Base-by-base conservation (phyloP, 164 flowering plant genomes). In the Cinnamomum micranthum region DNA sequence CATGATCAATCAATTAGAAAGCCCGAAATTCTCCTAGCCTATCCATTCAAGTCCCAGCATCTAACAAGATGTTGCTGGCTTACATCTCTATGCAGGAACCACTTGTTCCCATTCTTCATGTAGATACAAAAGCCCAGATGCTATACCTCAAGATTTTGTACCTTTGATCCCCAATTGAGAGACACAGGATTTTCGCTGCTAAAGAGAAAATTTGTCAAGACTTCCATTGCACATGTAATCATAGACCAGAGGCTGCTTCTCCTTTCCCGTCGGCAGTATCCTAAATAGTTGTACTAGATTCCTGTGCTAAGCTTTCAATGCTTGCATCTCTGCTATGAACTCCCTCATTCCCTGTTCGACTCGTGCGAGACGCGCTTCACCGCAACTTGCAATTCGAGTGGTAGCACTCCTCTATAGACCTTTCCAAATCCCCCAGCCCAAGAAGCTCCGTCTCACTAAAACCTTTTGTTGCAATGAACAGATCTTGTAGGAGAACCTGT, bases 141-240 rank as follows among this genome's bases (percentile, higher is more conserved):
- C 77, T 22, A 75, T 73, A 13, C 73, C 50, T 47, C 50, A 75
- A 23, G 24, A 75, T 51, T 27, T 28, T 33, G 67, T 75, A 78
- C 22, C 89, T 59, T 24, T 76, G 80, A 13, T 4, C n/a, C 0
- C 97, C 95, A 92, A 35, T 68, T 83, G 4, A 92, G 81, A 31
- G n/a, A n/a, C n/a, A 79, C 68, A 4, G 24, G 11, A 52, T 76
- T 74, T 0, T 90, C 82, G 15, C 80, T 78, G 17, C 83, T 88
- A 63, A 84, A 91, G 0, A 92, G 55, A 80, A 78, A 78, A 84
- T 81, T 84, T 91, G 77, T 88, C 97, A 24, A 92, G 80, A 82
- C 97, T 92, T 27, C 95, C 91, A 81, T 92, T 90, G 7, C 88
- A 84, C 94, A 92, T 92, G 75, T 76, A 90, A 31, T 90, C 94